Percentiles rank a stretch among this genome's conserved stretches.
Evolutionary conservation across 2,329 filamentous ascomycete species (phyloP).

Genomic region (Westerdykella ornata): DNA sequence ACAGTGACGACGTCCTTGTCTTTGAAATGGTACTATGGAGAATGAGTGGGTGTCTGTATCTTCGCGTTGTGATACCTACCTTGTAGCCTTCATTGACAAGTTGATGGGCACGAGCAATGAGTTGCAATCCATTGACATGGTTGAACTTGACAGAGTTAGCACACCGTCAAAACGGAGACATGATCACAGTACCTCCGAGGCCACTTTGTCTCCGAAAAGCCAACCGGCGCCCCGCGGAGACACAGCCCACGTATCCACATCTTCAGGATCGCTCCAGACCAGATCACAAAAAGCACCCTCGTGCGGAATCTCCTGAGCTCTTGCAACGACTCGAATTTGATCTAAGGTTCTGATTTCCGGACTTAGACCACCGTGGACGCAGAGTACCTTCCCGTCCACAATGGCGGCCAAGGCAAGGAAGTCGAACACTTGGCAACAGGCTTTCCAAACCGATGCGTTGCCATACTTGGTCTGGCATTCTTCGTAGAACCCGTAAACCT

Average conservation of each 20-base stretch:
- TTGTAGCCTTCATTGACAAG: conserved; percentile 73
- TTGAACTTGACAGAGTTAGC: conserved; percentile 50
- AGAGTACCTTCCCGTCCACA: conserved; percentile 99
- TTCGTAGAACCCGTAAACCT: conserved; percentile 99
- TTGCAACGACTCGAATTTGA: conserved; percentile 71
- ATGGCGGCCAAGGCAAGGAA: conserved; percentile 94
- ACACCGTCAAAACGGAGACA: neutral
- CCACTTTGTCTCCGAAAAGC: conserved; percentile 65
- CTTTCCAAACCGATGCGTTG: conserved; percentile 99
- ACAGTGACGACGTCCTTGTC: conserved; percentile 87
- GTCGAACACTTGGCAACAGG: conserved; percentile 97
- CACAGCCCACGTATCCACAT: conserved; percentile 63
- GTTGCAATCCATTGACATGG: conserved; percentile 64
- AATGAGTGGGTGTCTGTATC: neutral
- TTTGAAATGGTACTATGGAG: conserved; percentile 72
- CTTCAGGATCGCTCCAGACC: conserved; percentile 81
- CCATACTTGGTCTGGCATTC: conserved; percentile 98
- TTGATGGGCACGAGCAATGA: conserved; percentile 68
- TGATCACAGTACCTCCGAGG: conserved; percentile 49
- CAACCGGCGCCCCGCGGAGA: conserved; percentile 62
- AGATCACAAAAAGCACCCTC: conserved; percentile 98
- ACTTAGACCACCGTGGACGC: conserved; percentile 90
- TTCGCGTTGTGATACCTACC: conserved; percentile 28
- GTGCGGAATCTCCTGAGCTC: conserved; percentile 91
- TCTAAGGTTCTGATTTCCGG: conserved; percentile 96